Base-by-base conservation (phyloP, 768 basidiomycete species). In the Austroboletus festivus region DNA sequence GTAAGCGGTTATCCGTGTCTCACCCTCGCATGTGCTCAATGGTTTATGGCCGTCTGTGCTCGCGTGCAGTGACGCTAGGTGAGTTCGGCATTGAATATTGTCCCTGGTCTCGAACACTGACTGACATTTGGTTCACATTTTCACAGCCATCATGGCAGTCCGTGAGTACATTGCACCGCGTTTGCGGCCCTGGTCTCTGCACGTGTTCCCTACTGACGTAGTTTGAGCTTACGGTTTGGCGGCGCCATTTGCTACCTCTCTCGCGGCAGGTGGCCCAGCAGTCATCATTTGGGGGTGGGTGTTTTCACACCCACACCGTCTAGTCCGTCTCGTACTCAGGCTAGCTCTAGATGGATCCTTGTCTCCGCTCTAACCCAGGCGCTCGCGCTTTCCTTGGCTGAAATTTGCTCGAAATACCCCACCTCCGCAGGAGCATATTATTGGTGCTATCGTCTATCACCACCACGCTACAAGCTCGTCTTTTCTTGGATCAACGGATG, bases 401-500 rank as follows among this genome's bases (percentile, higher is more conserved):
- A 83, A 58, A 79, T 81, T 24, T 78, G 77, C 37, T 78, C 81
- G 4, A 77, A 78, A 51, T 82, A 80, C 52, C 81, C 81, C 0
- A 82, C 80, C 2, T 79, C 80, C 0, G 80, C 80, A 0, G 81
- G 81, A 15, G 76, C 81, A 1, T 82, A 81, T 53, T 83, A 85
- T 54, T 86, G 83, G 83, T 77, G 79, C 38, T 84, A 79, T 54
- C 75, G 78, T 40, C 69, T 86, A 9, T 76, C 80, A 0, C 73
- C 81, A 3, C 77, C 81, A 0, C 70, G 68, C 42, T 74, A 71
- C 47, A 71, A 77, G 44, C 64, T 82, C 7, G 55, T 83, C 9
- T 63, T 77, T 3, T 81, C 79, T 15, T 86, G 83, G 79, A 78
- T 85, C 40, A 80, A 81, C 47, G 83, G 84, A 6, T 86, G 84